Evolutionary conservation across 176 grass and related monocot species (phyloP), one percentile per base, ranked within the genome.

Genomic region (Musa troglodytarum): DNA sequence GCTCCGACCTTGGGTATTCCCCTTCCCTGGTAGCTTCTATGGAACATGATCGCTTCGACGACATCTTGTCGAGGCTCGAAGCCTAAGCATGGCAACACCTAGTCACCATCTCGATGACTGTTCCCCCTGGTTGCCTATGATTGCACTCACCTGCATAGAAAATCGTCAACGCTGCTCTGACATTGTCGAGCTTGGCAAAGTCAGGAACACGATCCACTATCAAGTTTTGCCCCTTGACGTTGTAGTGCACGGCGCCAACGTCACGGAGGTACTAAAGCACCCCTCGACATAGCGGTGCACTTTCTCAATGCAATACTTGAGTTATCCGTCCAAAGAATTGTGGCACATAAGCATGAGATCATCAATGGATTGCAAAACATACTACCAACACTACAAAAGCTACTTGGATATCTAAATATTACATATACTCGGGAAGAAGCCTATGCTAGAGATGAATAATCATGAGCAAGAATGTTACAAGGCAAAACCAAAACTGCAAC

Each of bases 171-270:
- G 95, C 90, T 43, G 88, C 79, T 61, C 88, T 88, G 72, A 99
- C 94, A 34, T 99, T 91, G 0, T 86, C 84, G 72, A 99, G 84
- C 83, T 99, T 99, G 0, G 90, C 86, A 13, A 78, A 78, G 62
- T 14, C 26, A 1, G 19, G 57, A 0, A 9, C 51, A 0, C 54
- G 69, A 34, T 80, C 86, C 7, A 85, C 50, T 50, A 99, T 86
- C 80, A 94, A 83, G 82, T 99, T 99, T 65, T 81, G 59, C 1
- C 86, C 88, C 88, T 94, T 99, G 28, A 99, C 85, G 71, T 99
- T 88, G 11, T 91, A 87, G 88, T 99, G 91, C 78, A 99, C 82
- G 19, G 92, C 80, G 50, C 91, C 82, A 53, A 84, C 76, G 22
- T 53, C 74, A 72, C 95, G 96, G 21, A 95, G 87, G 83, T 99